phyloP scores from a whole-genome alignment of 225 moss, liverwort and hornwort species.

The Bryoerythrophyllum caledonicum region DNA sequence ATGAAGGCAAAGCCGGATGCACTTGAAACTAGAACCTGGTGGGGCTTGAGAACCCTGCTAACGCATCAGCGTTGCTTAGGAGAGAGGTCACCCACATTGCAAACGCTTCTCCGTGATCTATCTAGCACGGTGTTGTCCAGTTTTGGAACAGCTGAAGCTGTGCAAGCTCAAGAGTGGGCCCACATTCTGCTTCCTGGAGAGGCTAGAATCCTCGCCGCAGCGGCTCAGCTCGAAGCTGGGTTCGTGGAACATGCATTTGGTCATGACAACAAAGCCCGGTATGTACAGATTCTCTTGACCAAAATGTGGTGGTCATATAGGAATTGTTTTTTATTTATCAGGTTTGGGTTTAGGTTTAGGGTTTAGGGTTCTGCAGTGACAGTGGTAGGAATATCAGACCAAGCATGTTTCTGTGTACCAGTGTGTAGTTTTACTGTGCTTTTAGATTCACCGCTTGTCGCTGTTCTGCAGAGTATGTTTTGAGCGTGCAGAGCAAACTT shows the following conservation, averaged over 20 bases:
- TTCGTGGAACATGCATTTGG: conserved; percentile 84
- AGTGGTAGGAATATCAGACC: not conserved
- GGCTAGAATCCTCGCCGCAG: conserved; percentile 62
- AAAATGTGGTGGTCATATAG: not conserved
- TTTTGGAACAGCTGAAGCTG: conserved; percentile 70
- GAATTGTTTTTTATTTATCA: not conserved
- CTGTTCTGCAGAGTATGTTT: conserved; percentile 61
- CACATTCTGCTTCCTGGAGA: conserved; percentile 63
- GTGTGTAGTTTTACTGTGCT: not conserved
- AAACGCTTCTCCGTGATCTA: conserved; percentile 46
- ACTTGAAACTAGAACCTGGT: conserved; percentile 73
- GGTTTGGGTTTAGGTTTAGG: not conserved
- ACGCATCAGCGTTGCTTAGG: conserved; percentile 85
- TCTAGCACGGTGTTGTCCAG: conserved; percentile 37
- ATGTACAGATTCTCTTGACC: conserved; percentile 10
- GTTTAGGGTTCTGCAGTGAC: not conserved
- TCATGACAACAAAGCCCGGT: conserved; percentile 90
- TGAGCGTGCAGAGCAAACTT: conserved; percentile 67
- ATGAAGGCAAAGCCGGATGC: conserved; percentile 30
- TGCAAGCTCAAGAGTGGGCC: conserved; percentile 61
- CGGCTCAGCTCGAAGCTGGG: conserved; percentile 80
- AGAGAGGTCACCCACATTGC: conserved; percentile 83
- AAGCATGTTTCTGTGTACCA: conserved; percentile 3
- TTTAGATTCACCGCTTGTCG: conserved; percentile 13
- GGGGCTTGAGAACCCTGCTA: conserved; percentile 70